Evolutionary conservation across 495 filamentous ascomycete species (phyloP), one percentile per base, ranked within the genome.

Genomic region (Venustampulla echinocandica): DNA sequence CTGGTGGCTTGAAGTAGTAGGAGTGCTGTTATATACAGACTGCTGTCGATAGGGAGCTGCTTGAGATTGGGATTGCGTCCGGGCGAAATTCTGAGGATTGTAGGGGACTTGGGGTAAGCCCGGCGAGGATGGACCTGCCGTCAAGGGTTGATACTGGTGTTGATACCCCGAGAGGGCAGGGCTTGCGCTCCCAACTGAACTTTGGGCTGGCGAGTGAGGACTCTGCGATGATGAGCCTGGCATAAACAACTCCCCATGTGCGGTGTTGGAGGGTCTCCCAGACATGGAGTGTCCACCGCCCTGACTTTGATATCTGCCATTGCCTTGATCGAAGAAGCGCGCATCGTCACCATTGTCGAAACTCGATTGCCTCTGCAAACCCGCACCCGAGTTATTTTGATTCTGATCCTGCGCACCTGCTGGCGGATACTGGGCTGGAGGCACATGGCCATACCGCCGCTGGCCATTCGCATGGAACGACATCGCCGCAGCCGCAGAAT

Each of bases 331-430:
- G 50, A 77, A 69, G 38, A 63, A 68, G 18, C 55, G 60, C 27
- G 72, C 71, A 61, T 94, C 85, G 61, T 93, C 85, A 50, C 84
- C 87, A 55, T 71, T 79, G 59, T 89, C 82, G 65, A 83, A 90
- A 61, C 87, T 90, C 42, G 78, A 72, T 43, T 80, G 78, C 47
- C 81, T 72, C 24, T 75, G 67, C 35, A 70, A 60, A 23, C 56
- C 53, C 10, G 40, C 49, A 42, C 62, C 52, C 46, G 61, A 55
- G 48, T 59, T 58, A 25, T 66, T 61, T 42, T 69, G 66, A 13
- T 66, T 61, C 41, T 69, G 66, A 13, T 71, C 68, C 44, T 75
- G 75, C 50, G 70, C 65, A 19, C 47, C 45, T 42, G 51, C 35
- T 10, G 69, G 68, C 24, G 69, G 67, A 49, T 78, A 78, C 59